Base-by-base conservation (phyloP, 108 stramenopile species). In the Pseudonitzschia pungens region DNA sequence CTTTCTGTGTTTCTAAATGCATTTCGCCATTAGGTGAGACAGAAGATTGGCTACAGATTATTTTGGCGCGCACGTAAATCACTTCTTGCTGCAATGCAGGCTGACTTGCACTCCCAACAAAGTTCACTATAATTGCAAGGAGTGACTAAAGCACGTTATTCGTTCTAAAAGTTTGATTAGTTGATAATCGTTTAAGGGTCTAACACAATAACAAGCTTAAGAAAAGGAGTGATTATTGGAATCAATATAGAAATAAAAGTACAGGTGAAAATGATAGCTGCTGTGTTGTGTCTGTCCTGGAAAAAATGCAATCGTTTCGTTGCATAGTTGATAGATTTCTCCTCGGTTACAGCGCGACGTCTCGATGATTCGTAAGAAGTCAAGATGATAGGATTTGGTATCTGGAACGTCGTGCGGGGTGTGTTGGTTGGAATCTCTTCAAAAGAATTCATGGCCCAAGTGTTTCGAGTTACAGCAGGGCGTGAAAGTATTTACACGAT, bases 401-500 rank as follows among this genome's bases (percentile, higher is more conserved):
- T 68, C 50, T 50, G 50, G 11, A 2, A 2, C 54, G 54, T 26
- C 54, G 54, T 55, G 20, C 65, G 8, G 57, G 33, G 42, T 48
- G 55, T 0, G 4, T 54, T 62, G 33, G 62, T 32, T 51, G 45
- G 5, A 62, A 31, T 8, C 24, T 22, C 4, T 60, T 15, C 32
- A 36, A 6, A 36, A 32, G 58, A 59, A 29, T 7, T 24, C 32
- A 16, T 5, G 9, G 28, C 58, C 16, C 24, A 24, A 1, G 28
- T 32, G 18, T 20, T 59, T 32, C 32, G 21, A 5, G 24, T 3
- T 32, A 59, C 24, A 24, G 32, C 21, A 59, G 1, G 1, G 58
- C 32, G 58, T 15, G 53, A 70, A 27, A 10, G 8, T 11, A 20
- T 44, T 42, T 73, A 73, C 18, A 73, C 73, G 36, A 73, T 73